Conservation (phyloP, 2,329 filamentous ascomycete genomes). For the Fusarium equiseti region DNA sequence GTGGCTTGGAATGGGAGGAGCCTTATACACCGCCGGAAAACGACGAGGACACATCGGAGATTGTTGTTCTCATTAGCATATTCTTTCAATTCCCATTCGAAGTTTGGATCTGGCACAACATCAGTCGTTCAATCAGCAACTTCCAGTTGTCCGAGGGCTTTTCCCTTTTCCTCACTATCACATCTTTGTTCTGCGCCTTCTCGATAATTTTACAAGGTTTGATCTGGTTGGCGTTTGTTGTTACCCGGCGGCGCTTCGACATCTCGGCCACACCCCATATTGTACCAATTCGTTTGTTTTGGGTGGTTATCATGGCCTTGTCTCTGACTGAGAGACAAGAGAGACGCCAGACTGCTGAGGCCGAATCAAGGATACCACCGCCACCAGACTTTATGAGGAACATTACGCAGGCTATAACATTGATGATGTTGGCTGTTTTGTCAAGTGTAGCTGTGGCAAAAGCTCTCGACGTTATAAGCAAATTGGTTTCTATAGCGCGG, state of each 20-base stretch:
- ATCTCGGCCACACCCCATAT: background rate
- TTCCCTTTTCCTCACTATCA: background rate
- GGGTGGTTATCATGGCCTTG: accelerated
- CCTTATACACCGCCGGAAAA: accelerated
- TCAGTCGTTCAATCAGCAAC: background rate
- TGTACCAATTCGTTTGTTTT: background rate
- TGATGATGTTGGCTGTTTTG: background rate
- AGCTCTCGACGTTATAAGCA: background rate
- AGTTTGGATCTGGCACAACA: slow-evolving; percentile 18
- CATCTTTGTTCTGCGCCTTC: accelerated
- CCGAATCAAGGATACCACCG: background rate
- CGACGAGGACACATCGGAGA: accelerated
- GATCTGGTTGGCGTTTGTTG: slow-evolving; percentile 1
- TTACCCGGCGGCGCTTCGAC: background rate
- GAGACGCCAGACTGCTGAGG: background rate
- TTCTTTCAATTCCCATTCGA: background rate
- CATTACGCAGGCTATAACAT: accelerated
- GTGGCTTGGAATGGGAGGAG: background rate
- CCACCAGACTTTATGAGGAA: background rate
- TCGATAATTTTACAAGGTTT: background rate
- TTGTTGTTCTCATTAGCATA: accelerated
- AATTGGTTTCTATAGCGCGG: background rate
- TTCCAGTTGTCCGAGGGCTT: background rate
- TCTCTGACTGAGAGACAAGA: background rate
- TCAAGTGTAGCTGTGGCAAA: background rate